Base-by-base conservation (phyloP, 805 yeast genomes). In the Starmerella stigmatis region DNA sequence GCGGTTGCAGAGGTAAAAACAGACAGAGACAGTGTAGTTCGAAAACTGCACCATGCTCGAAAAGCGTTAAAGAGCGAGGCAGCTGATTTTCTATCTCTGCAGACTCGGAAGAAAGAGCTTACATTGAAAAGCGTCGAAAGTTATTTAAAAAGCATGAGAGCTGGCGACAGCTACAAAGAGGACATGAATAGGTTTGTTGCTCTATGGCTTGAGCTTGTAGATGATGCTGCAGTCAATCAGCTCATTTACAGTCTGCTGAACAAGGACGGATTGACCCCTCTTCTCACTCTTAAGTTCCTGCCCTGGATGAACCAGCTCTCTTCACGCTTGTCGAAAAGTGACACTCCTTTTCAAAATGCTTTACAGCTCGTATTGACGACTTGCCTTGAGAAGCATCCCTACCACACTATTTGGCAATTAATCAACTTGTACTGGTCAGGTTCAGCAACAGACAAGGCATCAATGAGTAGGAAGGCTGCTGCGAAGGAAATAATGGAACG, bases 281-380 rank as follows among this genome's bases (percentile, higher is more conserved):
- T 36, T 5, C 81, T 94, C 0, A 67, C 73, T 12, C 67, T 68
- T 57, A 79, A 79, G 53, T 74, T 86, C 43, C 68, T 84, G 5
- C 74, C 86, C 0, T 88, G 96, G 95, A 68, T 79, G 29, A 79
- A 81, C 48, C 97, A 88, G 58, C 68, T 88, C 36, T 69, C 83
- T 3, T 84, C 96, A 0, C 68, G 92, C 45, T 57, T 88, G 13
- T 64, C 35, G 1, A n/a, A 74, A 1, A 61, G 60, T 27, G 81
- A 75, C 5, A 68, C 67, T 16, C 78, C 80, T 50, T 76, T 70
- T 59, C 94, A 85, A 51, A 65, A 79, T 0, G 57, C 81, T 1
- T 34, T 53, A 22, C 37, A 46, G 4, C 15, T 11, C 7, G 31
- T 53, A 1, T 31, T 53, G 5, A 10, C 16, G 6, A 11, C 23